These are phyloP conservation scores for Leucosporidium yakuticum DNA, from an alignment of 768 basidiomycete species.

Conservation along the genomic window DNA sequence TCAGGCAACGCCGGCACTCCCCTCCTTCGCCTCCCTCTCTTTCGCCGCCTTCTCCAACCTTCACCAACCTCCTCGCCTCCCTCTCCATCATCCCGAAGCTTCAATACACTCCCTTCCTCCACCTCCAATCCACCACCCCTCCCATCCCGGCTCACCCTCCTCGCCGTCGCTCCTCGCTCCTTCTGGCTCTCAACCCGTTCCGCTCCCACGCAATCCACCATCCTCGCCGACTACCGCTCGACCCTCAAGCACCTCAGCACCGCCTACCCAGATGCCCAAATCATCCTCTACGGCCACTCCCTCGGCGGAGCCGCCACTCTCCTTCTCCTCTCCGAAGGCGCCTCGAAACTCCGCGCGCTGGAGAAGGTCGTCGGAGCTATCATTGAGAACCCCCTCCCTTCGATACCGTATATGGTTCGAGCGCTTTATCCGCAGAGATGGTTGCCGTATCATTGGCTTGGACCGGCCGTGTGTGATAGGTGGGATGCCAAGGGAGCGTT, in stretches of 20 bases:
- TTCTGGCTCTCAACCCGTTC: conserved; percentile 51
- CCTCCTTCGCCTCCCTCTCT: conserved; percentile 49
- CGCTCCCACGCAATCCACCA: conserved; percentile 46
- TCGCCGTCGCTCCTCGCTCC: conserved; percentile 51
- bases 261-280: not conserved
- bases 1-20: conserved; percentile 55
- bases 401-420: conserved; percentile 50
- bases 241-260: conserved; percentile 3
- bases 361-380: conserved; percentile 44
- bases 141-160: conserved; percentile 35
- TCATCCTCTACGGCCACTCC: conserved; percentile 48
- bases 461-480: conserved; percentile 47
- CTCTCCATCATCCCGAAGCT: too few species aligned
- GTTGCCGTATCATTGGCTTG: conserved; percentile 53
- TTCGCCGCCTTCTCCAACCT: conserved; percentile 40
- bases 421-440: conserved; percentile 51
- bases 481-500: conserved; percentile 50
- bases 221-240: conserved; percentile 48
- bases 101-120: too few species aligned
- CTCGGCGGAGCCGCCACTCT: conserved; percentile 50
- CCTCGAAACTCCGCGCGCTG: not conserved
- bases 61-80: not conserved
- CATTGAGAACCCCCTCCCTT: conserved; percentile 53
- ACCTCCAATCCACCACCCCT: not conserved
- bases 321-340: conserved; percentile 17